Base-by-base conservation (phyloP, 257 asterid species). In the Scutellaria minor region DNA sequence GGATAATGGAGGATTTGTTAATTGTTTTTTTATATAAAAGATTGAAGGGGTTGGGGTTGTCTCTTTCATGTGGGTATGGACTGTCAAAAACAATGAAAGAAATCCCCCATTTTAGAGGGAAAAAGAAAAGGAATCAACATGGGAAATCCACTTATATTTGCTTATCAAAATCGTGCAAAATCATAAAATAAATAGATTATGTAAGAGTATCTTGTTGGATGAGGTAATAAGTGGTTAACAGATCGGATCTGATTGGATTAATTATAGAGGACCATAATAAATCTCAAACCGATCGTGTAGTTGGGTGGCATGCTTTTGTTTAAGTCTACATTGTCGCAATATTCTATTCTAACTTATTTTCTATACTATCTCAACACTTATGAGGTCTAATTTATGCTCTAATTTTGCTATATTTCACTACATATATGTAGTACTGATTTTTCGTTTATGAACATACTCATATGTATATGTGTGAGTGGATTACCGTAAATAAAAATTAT, bases 181-280 rank as follows among this genome's bases (percentile, higher is more conserved):
- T 31, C 37, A 31, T 31, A 2, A 31, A 31, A 31, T 3, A 31
- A 62, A 39, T 52, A 64, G 73, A 58, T 55, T 41, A 11, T 41
- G 58, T 27, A 13, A 37, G 18, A 44, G 59, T 14, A 37, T 56
- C 69, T 71, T 78, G 71, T 73, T 74, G 74, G 66, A 77, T 70
- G 77, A 79, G 77, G 83, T 72, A 71, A 81, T 75, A 52, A 78
- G 79, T 77, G 73, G 48, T 35, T 72, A 79, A 61, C 75, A 78
- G 88, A 78, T 82, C 79, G 69, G 90, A 87, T 87, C 88, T 78
- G 83, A 65, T 68, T 77, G 77, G 66, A 72, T 62, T 65, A 66
- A 52, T 67, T 71, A 62, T 44, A 64, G 44, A 75, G 42, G 45
- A 52, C 69, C 80, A 18, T 31, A 37, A 27, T 27, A 47, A 78